phyloP scores from a whole-genome alignment of 2,329 filamentous ascomycete genomes.

The Hypomyces perniciosus region DNA sequence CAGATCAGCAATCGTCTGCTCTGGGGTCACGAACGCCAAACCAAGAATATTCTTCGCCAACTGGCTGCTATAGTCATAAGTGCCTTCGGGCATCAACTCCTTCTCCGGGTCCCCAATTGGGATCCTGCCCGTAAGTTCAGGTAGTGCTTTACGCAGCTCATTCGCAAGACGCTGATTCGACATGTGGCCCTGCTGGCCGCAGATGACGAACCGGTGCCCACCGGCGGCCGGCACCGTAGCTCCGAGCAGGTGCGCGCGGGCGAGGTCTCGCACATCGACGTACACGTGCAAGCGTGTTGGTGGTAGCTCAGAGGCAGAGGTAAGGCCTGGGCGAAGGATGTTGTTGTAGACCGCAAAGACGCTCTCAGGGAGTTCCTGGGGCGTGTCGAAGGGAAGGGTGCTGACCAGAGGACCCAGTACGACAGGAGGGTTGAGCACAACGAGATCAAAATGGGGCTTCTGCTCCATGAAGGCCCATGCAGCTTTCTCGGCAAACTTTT shows the following conservation, averaged over 20 bases:
- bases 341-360: too few species aligned
- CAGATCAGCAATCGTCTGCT: too few species aligned
- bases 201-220: not conserved
- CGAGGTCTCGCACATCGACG: not conserved
- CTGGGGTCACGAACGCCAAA: not conserved
- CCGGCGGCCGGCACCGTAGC: not conserved
- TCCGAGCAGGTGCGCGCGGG: not conserved
- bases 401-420: too few species aligned
- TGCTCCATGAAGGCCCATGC: too few species aligned
- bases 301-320: not conserved
- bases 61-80: not conserved
- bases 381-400: too few species aligned
- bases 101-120: not conserved
- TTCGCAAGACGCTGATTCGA: not conserved
- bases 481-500: too few species aligned
- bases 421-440: too few species aligned
- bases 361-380: too few species aligned
- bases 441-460: too few species aligned
- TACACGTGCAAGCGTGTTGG: not conserved
- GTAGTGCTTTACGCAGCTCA: not conserved
- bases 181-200: not conserved
- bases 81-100: not conserved
- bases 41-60: not conserved
- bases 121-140: not conserved
- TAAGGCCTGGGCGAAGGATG: not conserved